These are phyloP conservation scores for Garcia nutans DNA, from an alignment of 345 rosid genomes.

Conservation along the genomic window DNA sequence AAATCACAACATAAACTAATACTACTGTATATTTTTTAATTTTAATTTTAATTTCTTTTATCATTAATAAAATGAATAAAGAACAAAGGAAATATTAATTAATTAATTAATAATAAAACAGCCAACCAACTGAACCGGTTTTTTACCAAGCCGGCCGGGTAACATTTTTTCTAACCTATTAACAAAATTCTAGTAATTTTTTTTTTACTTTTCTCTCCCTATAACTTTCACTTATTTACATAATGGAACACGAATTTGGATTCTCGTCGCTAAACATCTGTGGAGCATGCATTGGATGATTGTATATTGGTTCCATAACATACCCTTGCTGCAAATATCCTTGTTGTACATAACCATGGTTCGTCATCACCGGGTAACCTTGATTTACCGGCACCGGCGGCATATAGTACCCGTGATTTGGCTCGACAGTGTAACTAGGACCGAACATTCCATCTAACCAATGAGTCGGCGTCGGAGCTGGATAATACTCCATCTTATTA, in stretches of 20 bases:
- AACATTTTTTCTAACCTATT: background rate
- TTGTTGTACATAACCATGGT: conserved; percentile 28
- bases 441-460: conserved; percentile 43
- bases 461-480: conserved; percentile 31
- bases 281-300: conserved; percentile 44
- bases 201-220: conserved; percentile 28
- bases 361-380: conserved; percentile 20
- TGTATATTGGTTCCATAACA: conserved; percentile 5
- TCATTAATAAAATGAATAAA: conserved; percentile 4
- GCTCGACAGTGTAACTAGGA: conserved; percentile 37
- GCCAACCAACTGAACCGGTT: conserved; percentile 20
- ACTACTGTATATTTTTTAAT: no score
- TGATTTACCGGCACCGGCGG: conserved; percentile 7
- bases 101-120: background rate
- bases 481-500: conserved; percentile 32
- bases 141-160: background rate
- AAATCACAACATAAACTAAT: no score
- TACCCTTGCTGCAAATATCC: conserved; percentile 35
- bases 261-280: conserved; percentile 94
- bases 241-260: conserved; percentile 75
- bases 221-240: conserved; percentile 3
- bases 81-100: conserved; percentile 5
- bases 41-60: background rate
- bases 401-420: conserved; percentile 21
- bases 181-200: conserved; percentile 18